A percentile compares a stretch with the other conserved stretches of the same genome.
phyloP scores from a whole-genome alignment of 345 rosid species.

The Salix udensis region DNA sequence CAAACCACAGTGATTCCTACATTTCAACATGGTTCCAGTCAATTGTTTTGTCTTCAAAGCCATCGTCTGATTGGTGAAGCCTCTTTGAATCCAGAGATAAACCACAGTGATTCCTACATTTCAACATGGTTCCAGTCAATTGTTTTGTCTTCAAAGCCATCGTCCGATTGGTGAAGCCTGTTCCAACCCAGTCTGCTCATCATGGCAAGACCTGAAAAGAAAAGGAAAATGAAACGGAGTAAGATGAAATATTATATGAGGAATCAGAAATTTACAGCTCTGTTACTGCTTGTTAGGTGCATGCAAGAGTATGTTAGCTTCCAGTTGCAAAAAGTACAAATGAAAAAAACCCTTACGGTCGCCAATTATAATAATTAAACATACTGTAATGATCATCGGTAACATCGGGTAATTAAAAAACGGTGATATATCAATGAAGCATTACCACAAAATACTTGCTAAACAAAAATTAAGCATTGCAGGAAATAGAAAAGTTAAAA shows the following conservation, averaged over 20 bases:
- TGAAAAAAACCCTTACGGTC: too few species aligned
- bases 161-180: conserved; percentile 44
- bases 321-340: too few species aligned
- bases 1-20: conserved; percentile 14
- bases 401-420: too few species aligned
- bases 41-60: conserved; percentile 39
- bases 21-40: conserved; percentile 59
- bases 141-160: conserved; percentile 41
- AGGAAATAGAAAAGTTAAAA: too few species aligned
- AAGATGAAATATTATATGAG: not conserved
- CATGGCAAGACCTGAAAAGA: conserved; percentile 60
- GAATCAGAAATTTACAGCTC: not conserved
- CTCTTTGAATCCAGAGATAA: too few species aligned
- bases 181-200: conserved; percentile 64
- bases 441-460: too few species aligned
- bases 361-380: too few species aligned
- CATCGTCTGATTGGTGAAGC: conserved; percentile 15
- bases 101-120: conserved; percentile 23
- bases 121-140: conserved; percentile 55
- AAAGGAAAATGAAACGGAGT: not conserved
- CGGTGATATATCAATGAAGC: too few species aligned
- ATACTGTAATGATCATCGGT: too few species aligned
- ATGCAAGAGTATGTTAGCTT: not conserved
- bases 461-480: too few species aligned
- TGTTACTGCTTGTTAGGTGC: not conserved